Conservation (phyloP, 371 early-diverging fungal species). For the Mucor racemosus region DNA sequence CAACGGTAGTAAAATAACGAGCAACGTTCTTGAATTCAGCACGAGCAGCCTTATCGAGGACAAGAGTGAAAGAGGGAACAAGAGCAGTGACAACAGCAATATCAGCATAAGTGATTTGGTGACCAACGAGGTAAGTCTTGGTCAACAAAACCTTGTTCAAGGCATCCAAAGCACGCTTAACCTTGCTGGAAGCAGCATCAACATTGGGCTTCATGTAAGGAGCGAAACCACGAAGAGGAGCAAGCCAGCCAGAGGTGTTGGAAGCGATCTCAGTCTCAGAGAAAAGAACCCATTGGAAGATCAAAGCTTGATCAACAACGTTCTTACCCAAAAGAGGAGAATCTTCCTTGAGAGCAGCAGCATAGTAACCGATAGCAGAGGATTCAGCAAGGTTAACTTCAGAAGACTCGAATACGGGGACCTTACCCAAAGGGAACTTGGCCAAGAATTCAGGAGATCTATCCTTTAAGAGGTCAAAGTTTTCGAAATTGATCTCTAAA, state of each 20-base stretch:
- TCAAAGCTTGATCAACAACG: slow-evolving; percentile 73
- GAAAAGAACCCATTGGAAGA: slow-evolving; percentile 81
- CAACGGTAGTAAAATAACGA: slow-evolving; percentile 86
- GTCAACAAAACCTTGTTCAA: slow-evolving; percentile 65
- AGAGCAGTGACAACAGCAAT: slow-evolving; percentile 63
- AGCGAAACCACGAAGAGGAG: slow-evolving; percentile 60
- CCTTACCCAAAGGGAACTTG: slow-evolving; percentile 85
- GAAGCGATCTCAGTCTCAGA: slow-evolving; percentile 63
- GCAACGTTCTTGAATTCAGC: slow-evolving; percentile 79
- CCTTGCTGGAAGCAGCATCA: slow-evolving; percentile 60
- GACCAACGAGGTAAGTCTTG: slow-evolving; percentile 84
- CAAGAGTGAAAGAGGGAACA: slow-evolving; percentile 46
- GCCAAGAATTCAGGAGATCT: slow-evolving; percentile 73
- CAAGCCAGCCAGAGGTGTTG: slow-evolving; percentile 54
- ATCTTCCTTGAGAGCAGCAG: slow-evolving; percentile 69
- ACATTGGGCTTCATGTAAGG: slow-evolving; percentile 64
- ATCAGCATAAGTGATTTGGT: slow-evolving; percentile 79
- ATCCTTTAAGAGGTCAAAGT: slow-evolving; percentile 70
- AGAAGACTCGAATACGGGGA: slow-evolving; percentile 81
- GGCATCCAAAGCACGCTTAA: slow-evolving; percentile 58
- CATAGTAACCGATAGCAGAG: slow-evolving; percentile 89
- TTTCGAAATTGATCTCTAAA: slow-evolving; percentile 69
- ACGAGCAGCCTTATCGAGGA: slow-evolving; percentile 70
- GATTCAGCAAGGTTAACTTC: slow-evolving; percentile 80
- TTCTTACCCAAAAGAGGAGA: slow-evolving; percentile 67